Evolutionary conservation across 192 early-diverging fungal genomes (phyloP).

Genomic region (Phycomyces nitens): DNA sequence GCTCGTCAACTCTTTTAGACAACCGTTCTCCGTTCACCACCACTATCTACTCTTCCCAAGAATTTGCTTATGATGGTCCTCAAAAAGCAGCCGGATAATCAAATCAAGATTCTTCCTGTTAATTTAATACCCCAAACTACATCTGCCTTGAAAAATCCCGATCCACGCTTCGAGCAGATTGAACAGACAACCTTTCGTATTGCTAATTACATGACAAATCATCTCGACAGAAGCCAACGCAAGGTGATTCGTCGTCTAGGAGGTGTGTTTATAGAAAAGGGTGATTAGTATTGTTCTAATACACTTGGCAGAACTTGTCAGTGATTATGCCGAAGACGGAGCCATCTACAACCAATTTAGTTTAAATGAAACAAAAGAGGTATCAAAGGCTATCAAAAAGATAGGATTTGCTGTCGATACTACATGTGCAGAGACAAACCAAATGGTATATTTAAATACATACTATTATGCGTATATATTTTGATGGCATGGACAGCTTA

Average conservation of each 20-base stretch:
- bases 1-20: too few relatives aligned
- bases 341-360: conserved; percentile 90
- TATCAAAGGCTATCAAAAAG: conserved; percentile 78
- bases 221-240: conserved; percentile 64
- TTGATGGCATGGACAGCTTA: too few relatives aligned
- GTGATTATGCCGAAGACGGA: conserved; percentile 80
- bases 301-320: conserved; percentile 55
- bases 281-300: background rate
- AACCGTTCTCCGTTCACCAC: conserved; percentile 62
- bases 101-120: conserved; percentile 4
- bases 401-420: conserved; percentile 85
- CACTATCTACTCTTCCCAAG: conserved; percentile 62
- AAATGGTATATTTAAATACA: conserved; percentile 47
- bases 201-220: conserved; percentile 65
- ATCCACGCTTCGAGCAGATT: conserved; percentile 79
- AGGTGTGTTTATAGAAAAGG: conserved; percentile 21
- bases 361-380: conserved; percentile 62
- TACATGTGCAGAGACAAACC: conserved; percentile 63
- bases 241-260: conserved; percentile 62
- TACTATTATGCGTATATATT: too few relatives aligned
- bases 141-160: conserved; percentile 58
- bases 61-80: conserved; percentile 42
- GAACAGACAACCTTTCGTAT: conserved; percentile 87
- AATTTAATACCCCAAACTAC: conserved; percentile 41
- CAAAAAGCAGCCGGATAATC: background rate